Percentiles rank a stretch among this genome's conserved stretches.
These are phyloP conservation scores for Vitis cinerea DNA, from an alignment of 164 flowering plant species.

Conservation along the genomic window DNA sequence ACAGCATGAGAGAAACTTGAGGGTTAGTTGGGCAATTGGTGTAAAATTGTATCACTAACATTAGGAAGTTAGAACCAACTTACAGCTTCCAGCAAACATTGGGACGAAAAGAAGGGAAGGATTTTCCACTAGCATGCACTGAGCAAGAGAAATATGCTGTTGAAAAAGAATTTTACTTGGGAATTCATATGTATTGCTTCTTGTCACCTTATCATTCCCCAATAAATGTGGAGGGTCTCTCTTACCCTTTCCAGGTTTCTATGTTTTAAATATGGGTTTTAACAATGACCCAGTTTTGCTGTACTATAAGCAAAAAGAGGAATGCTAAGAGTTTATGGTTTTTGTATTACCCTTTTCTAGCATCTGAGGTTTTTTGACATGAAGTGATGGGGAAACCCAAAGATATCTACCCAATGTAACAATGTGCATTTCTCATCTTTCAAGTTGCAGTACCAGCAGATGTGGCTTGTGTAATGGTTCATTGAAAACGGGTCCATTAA, in stretches of 20 bases:
- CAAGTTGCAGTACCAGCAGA: no score
- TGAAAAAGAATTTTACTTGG: neutral
- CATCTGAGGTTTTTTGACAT: no score
- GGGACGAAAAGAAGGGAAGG: neutral
- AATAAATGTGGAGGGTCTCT: neutral
- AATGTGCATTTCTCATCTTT: no score
- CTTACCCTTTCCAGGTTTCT: neutral
- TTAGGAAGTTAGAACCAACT: slow-evolving; percentile 21
- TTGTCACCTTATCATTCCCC: neutral
- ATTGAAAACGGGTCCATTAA: no score
- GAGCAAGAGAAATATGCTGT: neutral
- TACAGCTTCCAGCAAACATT: slow-evolving; percentile 9
- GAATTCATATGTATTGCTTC: slow-evolving; percentile 4
- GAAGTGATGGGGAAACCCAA: no score
- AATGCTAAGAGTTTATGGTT: neutral
- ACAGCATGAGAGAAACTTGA: neutral
- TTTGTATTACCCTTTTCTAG: neutral
- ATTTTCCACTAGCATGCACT: neutral
- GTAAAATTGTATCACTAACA: slow-evolving; percentile 19
- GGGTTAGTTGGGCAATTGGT: slow-evolving; percentile 1
- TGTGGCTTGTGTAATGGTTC: no score
- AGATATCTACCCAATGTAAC: no score
- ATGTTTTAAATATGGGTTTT: neutral
- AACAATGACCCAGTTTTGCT: slow-evolving; percentile 31
- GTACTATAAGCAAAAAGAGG: slow-evolving; percentile 20